phyloP scores from a whole-genome alignment of 2,329 filamentous ascomycete genomes.

The Fusarium siculi region DNA sequence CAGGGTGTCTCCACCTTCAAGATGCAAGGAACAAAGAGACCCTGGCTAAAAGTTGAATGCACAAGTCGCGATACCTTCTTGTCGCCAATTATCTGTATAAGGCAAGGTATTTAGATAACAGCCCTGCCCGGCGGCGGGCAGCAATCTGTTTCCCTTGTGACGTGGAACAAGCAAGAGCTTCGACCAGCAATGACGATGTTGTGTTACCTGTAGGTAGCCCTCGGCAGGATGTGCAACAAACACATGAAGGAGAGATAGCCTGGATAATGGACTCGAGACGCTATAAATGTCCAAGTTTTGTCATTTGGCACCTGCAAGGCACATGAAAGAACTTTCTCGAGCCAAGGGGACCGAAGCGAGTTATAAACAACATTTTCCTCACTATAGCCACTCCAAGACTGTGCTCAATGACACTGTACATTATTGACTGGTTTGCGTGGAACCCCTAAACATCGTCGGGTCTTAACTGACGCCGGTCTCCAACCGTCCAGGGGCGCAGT shows the following conservation, averaged over 20 bases:
- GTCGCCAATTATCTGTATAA: neutral
- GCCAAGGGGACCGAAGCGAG: neutral
- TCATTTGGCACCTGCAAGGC: neutral
- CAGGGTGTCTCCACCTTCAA: conserved; percentile 26
- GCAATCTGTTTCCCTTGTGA: neutral
- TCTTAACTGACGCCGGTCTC: conserved; percentile 17
- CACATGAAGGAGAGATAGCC: conserved; percentile 7
- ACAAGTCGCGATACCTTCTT: neutral
- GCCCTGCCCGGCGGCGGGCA: neutral
- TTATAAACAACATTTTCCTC: conserved; percentile 1
- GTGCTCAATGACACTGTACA: conserved; percentile 27
- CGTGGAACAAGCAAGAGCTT: neutral
- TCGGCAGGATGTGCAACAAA: conserved; percentile 23
- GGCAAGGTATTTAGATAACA: neutral
- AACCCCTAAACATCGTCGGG: conserved; percentile 42
- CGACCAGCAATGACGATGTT: conserved; percentile 12
- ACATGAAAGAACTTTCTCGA: neutral
- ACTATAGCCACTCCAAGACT: conserved; percentile 4
- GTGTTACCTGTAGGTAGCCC: conserved; percentile 32
- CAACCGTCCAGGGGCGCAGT: neutral
- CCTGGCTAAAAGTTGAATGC: conserved; percentile 3
- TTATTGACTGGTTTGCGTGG: conserved; percentile 6
- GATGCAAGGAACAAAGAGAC: conserved; percentile 34
- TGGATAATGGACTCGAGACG: conserved; percentile 18
- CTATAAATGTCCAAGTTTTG: conserved; percentile 7